phyloP scores from a whole-genome alignment of 192 early-diverging fungal species.

The Coemansia sp. region DNA sequence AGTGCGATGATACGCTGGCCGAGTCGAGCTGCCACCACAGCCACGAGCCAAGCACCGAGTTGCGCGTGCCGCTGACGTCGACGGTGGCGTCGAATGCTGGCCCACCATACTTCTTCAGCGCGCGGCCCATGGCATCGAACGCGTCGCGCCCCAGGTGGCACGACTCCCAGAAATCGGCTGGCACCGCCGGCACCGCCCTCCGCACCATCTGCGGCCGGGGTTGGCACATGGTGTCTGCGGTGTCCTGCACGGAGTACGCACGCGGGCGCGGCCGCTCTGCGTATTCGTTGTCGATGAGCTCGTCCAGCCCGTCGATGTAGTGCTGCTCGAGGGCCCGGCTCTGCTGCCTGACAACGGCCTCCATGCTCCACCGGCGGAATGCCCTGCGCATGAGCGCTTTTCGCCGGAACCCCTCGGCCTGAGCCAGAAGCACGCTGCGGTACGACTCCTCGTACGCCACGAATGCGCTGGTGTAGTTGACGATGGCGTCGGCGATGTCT shows the following conservation, averaged over 20 bases:
- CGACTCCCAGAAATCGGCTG: slow-evolving; percentile 47
- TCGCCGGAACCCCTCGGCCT: slow-evolving; percentile 37
- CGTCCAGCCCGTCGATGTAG: slow-evolving; percentile 31
- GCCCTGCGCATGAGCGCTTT: slow-evolving; percentile 13
- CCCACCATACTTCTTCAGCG: slow-evolving; percentile 18
- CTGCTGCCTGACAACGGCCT: slow-evolving; percentile 27
- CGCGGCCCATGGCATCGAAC: slow-evolving; percentile 17
- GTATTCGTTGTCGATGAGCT: slow-evolving; percentile 36
- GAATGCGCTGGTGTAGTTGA: slow-evolving; percentile 44
- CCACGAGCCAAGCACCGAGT: slow-evolving; percentile 38
- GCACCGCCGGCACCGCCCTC: not conserved
- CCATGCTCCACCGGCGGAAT: slow-evolving; percentile 40
- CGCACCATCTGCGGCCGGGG: not conserved
- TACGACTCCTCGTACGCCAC: slow-evolving; percentile 44
- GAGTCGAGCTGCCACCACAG: slow-evolving; percentile 53
- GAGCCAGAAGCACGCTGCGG: slow-evolving; percentile 23
- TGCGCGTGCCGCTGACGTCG: slow-evolving; percentile 14
- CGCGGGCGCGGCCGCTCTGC: not conserved
- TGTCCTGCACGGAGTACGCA: not conserved
- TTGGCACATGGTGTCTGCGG: too few species aligned
- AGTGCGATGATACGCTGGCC: slow-evolving; percentile 3
- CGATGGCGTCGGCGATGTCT: slow-evolving; percentile 33
- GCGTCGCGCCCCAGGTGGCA: slow-evolving; percentile 34
- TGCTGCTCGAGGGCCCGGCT: slow-evolving; percentile 36
- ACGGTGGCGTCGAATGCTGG: slow-evolving; percentile 17